phyloP scores from a whole-genome alignment of 495 filamentous ascomycete genomes.

The Beverwykella pulmonaria region DNA sequence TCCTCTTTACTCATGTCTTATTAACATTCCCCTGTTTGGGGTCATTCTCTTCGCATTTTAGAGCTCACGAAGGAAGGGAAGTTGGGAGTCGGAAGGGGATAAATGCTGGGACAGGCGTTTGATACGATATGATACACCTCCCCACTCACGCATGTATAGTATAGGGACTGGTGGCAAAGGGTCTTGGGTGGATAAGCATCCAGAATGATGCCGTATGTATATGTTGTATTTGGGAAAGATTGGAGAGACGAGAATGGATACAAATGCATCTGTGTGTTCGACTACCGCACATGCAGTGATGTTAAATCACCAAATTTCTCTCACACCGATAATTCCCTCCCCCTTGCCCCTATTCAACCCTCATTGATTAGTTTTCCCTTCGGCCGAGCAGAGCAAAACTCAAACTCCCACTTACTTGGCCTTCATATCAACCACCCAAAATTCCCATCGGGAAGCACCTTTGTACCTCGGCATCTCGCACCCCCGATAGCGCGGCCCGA shows the following conservation, averaged over 20 bases:
- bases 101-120: neutral
- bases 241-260: neutral
- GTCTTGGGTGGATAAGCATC: neutral
- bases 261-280: neutral
- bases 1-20: slow-evolving; percentile 15
- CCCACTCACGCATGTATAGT: slow-evolving; percentile 37
- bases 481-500: neutral
- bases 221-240: neutral
- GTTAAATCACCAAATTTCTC: too few species aligned
- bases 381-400: neutral
- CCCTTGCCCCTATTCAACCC: neutral
- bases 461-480: neutral
- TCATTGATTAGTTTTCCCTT: neutral
- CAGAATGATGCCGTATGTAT: neutral
- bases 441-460: neutral
- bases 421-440: neutral
- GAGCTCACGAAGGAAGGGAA: neutral
- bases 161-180: slow-evolving; percentile 3
- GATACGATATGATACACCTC: slow-evolving; percentile 18
- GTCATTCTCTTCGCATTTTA: neutral
- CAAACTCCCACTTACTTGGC: neutral
- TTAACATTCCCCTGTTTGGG: neutral
- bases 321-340: too few species aligned
- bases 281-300: too few species aligned
- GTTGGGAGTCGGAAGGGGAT: neutral